Base-by-base conservation (phyloP, 306 rosid species). In the Myrica gale region DNA sequence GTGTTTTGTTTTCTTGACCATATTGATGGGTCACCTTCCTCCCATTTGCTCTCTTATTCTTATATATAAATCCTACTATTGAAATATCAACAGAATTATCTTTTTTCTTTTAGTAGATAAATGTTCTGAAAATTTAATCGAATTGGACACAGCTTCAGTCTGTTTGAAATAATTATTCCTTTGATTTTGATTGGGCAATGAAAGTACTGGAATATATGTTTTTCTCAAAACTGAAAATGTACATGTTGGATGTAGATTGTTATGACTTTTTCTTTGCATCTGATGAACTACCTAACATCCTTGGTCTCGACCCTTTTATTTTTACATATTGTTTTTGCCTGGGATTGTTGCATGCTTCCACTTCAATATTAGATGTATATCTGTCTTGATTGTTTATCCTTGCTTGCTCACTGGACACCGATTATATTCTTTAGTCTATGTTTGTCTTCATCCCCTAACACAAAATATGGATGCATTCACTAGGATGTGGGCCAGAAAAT, bases 401-500 rank as follows among this genome's bases (percentile, higher is more conserved):
- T 66, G 2, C 70, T 41, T 66, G 70, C 70, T 42, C 42, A 26
- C 42, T 42, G 13, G 70, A 66, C 7, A 9, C 21, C 9, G 1
- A 32, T 61, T 41, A 17, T 42, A 7, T 66, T 16, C 13, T 16
- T 66, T 13, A 66, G 72, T 76, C 80, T 72, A 19, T 55, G 57
- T 76, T 3, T 46, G 58, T 76, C 26, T 71, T 83, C 72, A 76
- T 69, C 78, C 66, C 56, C 75, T 89, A 83, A 82, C 77, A 74
- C 74, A 74, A 68, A 79, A 55, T 80, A 61, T 80, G 80, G 76
- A 45, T 74, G 73, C 50, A 50, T 84, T 76, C 69, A 79, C 69
- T 84, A 96, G 99, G 99, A 96, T 78, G 98, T 96, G 78, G 93
- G 94, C 78, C 96, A 96, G 86, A 92, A 96, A 86, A 92, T 96